Percentiles rank a stretch among this genome's conserved stretches.
These are phyloP conservation scores for Debaryomyces castellii DNA, from an alignment of 805 yeast species.

Conservation along the genomic window DNA sequence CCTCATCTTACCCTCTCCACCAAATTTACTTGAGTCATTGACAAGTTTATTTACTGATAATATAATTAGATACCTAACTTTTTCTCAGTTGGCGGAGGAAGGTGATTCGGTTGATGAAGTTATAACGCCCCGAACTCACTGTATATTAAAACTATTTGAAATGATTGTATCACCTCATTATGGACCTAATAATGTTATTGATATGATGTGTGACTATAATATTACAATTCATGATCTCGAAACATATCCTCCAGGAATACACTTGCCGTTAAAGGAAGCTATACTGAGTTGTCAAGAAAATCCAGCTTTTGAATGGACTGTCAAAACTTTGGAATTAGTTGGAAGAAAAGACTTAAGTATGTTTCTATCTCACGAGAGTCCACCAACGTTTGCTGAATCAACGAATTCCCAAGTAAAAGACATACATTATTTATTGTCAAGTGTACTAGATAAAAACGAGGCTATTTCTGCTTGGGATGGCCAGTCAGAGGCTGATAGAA, in stretches of 20 bases:
- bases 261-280: conserved; percentile 64
- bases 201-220: conserved; percentile 57
- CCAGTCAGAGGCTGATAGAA: conserved; percentile 66
- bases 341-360: conserved; percentile 63
- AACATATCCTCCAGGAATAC: conserved; percentile 71
- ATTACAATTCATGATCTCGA: conserved; percentile 55
- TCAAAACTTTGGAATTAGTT: conserved; percentile 52
- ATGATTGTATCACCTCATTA: conserved; percentile 54
- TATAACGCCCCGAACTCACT: conserved; percentile 66
- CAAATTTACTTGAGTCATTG: conserved; percentile 57
- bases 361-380: conserved; percentile 19
- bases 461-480: conserved; percentile 64
- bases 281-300: conserved; percentile 53
- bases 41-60: conserved; percentile 45
- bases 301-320: conserved; percentile 49
- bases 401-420: conserved; percentile 17
- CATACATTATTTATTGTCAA: conserved; percentile 42
- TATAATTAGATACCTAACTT: conserved; percentile 57
- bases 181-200: conserved; percentile 54
- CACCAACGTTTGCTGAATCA: conserved; percentile 4
- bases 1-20: conserved; percentile 54
- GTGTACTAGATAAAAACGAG: conserved; percentile 39
- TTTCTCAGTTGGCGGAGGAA: conserved; percentile 68
- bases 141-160: conserved; percentile 61
- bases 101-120: conserved; percentile 54